Evolutionary conservation across 441 rosid species (phyloP), one percentile per base, ranked within the genome.

Genomic region (Lepidium campestre): DNA sequence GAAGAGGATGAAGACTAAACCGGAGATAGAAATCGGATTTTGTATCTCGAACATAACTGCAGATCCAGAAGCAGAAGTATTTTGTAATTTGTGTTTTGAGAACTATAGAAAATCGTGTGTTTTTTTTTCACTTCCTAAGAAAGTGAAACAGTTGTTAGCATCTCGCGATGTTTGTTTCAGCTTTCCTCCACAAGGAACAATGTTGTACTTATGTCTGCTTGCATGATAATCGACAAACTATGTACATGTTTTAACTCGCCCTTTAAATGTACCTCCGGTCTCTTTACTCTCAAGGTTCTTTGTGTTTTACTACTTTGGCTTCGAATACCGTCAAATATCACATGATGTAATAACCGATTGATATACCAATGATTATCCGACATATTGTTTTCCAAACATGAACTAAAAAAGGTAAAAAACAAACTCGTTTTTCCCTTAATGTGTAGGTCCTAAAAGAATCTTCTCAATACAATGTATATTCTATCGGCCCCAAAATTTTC

Each of bases 1-100:
- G 70, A 37, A 0, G 61, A 62, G 45, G 73, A 67, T 8, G 68
- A 64, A 74, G 78, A 74, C 44, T 74, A 42, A 63, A 41, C 29
- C 1, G 19, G 60, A 40, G 65, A 54, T 20, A 60, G 59, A 39
- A 40, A 47, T 20, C 53, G n/a, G 44, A 25, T 35, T 39, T 22
- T 74, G 50, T 42, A 61, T 54, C 73, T 46, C 36, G 37, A 32
- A 31, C 52, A 46, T 60, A 65, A 72, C 56, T 19, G 20, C 45
- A 1, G 32, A 31, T 44, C 29, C 32, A 36, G 41, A 61, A 61
- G 54, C 64, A 67, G 57, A 54, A 60, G 75, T 39, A 71, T 47
- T 47, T 5, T 55, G 67, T 71, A 63, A n/a, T 45, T 18, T 46
- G 53, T 62, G 69, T 56, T 50, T 39, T 20, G 42, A 54, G 14